These are phyloP conservation scores for Saturnispora quitensis DNA, from an alignment of 805 yeast genomes.

Conservation along the genomic window DNA sequence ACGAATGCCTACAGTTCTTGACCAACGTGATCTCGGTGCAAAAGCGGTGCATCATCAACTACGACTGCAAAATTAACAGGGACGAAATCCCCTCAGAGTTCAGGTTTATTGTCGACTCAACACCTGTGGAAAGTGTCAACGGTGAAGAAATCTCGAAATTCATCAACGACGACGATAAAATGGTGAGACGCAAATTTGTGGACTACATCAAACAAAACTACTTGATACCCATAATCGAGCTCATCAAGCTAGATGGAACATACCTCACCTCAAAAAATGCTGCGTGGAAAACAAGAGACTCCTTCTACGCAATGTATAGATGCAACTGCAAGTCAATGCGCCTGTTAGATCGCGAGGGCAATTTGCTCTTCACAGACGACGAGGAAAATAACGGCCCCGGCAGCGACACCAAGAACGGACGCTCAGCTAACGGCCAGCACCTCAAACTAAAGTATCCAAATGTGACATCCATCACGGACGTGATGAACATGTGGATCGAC, in stretches of 20 bases:
- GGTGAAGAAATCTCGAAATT: constrained; percentile 7
- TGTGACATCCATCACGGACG: background rate
- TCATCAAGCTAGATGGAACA: background rate
- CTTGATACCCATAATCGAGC: background rate
- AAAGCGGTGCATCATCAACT: constrained; percentile 2
- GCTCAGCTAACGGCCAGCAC: background rate
- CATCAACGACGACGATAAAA: constrained; percentile 3
- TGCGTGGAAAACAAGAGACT: constrained; percentile 8
- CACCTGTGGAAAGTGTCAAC: constrained; percentile 3
- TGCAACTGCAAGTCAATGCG: constrained; percentile 4
- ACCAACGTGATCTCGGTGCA: background rate
- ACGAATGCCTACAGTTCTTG: background rate
- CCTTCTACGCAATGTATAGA: constrained; percentile 6
- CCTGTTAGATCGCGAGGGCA: constrained; percentile 3
- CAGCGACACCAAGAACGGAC: background rate
- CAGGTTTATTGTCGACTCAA: background rate
- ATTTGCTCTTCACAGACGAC: background rate
- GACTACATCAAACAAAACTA: constrained; percentile 1
- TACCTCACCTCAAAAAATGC: constrained; percentile 3
- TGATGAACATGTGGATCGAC: constrained; percentile 5
- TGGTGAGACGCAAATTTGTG: background rate
- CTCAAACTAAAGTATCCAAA: background rate
- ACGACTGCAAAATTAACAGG: background rate
- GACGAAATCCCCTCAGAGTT: constrained; percentile 1
- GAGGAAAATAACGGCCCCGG: background rate